Base-by-base conservation (phyloP, 139 green algal species). In the Picochlorum sp. region DNA sequence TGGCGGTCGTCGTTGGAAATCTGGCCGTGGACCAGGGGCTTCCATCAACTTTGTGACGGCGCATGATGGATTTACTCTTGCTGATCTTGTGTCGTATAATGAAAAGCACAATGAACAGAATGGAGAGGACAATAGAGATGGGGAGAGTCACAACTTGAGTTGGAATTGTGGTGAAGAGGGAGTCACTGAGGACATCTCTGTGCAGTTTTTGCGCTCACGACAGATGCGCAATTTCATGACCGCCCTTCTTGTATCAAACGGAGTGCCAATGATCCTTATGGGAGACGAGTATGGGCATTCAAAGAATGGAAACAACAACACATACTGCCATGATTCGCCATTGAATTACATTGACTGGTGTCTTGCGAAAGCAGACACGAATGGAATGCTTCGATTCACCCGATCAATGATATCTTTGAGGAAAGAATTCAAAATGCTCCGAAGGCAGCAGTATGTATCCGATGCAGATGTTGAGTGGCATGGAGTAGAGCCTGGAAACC, bases 121-220 rank as follows among this genome's bases (percentile, higher is more conserved):
- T 68, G 89, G 89, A 6, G 88, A 94, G 71, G 66, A 82, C 58
- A 88, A 89, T 73, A 77, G 75, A 24, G 93, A 98, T 66, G 94
- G 94, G 7, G 93, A 98, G 83, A 71, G 75, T 44, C 85, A 98
- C 83, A 99, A 99, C 81, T 74, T 88, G 54, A 91, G 68, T 52
- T 99, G 94, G 94, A 99, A 99, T 79, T 98, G 92, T 68, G 94
- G 94, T 3, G 77, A 78, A 47, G 94, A 98, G 77, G 94, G 94
- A 8, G 57, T 68, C 20, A 89, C 74, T 4, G 59, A 38, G 2
- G 56, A 76, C 38, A 57, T 52, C n/a, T 56, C 55, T 1, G 82
- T 96, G 6, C 37, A 57, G 45, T 54, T 37, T 26, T 76, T 90
- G 68, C 73, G 84, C 4, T 52, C 61, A n/a, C 59, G 83, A 28